A percentile compares a stretch with the other conserved stretches of the same genome.
These are phyloP conservation scores for Astrocystis sublimbata DNA, from an alignment of 495 filamentous ascomycete species.

Conservation along the genomic window DNA sequence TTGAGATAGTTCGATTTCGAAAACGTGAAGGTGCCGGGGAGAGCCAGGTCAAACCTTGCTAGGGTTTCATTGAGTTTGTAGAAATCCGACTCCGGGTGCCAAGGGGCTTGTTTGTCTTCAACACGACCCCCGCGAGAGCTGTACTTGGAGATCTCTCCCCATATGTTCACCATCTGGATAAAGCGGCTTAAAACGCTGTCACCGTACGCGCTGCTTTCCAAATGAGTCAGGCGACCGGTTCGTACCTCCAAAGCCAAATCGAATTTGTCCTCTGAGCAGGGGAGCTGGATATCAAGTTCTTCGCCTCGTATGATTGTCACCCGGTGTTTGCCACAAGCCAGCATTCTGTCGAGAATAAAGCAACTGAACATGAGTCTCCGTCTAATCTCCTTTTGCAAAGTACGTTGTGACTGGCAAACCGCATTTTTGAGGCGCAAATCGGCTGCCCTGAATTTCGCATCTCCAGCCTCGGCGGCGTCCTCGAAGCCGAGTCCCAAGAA, in stretches of 20 bases:
- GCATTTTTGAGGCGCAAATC: conserved; percentile 21
- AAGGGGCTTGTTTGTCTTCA: conserved; percentile 60
- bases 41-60: conserved; percentile 63
- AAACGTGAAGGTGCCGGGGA: conserved; percentile 71
- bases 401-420: conserved; percentile 45
- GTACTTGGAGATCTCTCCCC: conserved; percentile 76
- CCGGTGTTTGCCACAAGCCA: conserved; percentile 74
- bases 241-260: conserved; percentile 67
- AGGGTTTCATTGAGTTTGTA: conserved; percentile 60
- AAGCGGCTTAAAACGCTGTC: conserved; percentile 75
- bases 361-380: conserved; percentile 86
- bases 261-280: conserved; percentile 67
- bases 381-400: conserved; percentile 72
- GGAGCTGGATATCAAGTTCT: conserved; percentile 68
- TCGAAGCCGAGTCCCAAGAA: conserved; percentile 71
- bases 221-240: conserved; percentile 50
- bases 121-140: conserved; percentile 71
- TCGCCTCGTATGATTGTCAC: conserved; percentile 67
- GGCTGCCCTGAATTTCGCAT: conserved; percentile 44
- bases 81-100: conserved; percentile 65
- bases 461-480: conserved; percentile 34
- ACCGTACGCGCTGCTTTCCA: conserved; percentile 57
- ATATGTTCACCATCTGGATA: conserved; percentile 75
- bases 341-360: conserved; percentile 77
- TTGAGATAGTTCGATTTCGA: conserved; percentile 75